Percentiles rank a stretch among this genome's conserved stretches.
phyloP scores from a whole-genome alignment of 2,329 filamentous ascomycete genomes.

The Apiospora aurea region DNA sequence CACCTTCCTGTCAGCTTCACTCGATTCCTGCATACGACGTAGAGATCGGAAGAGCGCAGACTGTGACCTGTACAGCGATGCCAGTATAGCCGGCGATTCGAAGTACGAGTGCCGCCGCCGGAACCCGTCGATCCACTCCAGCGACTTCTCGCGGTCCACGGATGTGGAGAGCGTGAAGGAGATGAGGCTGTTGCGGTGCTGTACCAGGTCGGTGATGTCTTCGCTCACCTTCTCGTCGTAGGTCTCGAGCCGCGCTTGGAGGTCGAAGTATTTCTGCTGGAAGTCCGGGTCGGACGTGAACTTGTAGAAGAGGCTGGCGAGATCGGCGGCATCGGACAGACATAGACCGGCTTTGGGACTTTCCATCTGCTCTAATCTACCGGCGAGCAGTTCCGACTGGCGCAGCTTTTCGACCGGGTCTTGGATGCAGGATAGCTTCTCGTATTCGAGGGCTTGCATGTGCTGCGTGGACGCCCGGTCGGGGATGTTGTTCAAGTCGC shows the following conservation, averaged over 20 bases:
- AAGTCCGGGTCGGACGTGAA: background rate
- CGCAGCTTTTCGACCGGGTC: background rate
- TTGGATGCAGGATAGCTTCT: background rate
- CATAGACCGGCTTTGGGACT: background rate
- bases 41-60: background rate
- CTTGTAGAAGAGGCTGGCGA: background rate
- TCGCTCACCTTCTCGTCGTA: background rate
- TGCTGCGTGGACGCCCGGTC: background rate
- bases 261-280: background rate
- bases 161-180: background rate
- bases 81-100: background rate
- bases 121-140: slow-evolving; percentile 3
- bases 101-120: background rate
- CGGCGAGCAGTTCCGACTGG: background rate
- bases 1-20: background rate
- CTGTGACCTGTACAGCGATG: background rate
- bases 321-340: background rate
- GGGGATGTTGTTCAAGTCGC: background rate
- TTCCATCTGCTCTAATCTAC: background rate
- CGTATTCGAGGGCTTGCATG: background rate
- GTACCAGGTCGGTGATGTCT: background rate
- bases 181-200: slow-evolving; percentile 9
- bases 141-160: background rate
- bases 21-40: background rate
- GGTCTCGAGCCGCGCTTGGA: background rate